phyloP scores from a whole-genome alignment of 2,329 filamentous ascomycete genomes.

The Onygenales sp. region DNA sequence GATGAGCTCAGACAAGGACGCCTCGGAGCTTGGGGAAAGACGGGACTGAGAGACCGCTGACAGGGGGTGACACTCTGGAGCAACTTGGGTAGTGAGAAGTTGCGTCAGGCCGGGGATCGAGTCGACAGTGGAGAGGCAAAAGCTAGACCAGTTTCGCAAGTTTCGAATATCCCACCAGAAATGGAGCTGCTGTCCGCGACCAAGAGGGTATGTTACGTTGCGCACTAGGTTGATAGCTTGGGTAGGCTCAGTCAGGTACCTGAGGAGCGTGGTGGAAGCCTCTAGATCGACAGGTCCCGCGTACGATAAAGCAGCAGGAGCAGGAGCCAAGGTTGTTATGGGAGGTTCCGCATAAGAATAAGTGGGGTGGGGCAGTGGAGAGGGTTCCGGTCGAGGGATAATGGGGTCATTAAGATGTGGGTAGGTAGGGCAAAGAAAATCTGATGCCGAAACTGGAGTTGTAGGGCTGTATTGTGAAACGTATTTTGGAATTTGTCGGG shows the following conservation, averaged over 20 bases:
- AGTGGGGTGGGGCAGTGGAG: conserved; percentile 27
- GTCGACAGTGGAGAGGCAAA: conserved; percentile 63
- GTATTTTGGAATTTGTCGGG: conserved; percentile 61
- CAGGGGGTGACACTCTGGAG: conserved; percentile 28
- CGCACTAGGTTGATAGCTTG: conserved; percentile 75
- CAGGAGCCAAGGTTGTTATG: conserved; percentile 1
- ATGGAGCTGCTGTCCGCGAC: conserved; percentile 62
- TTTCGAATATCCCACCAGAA: conserved; percentile 97
- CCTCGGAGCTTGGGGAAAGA: conserved; percentile 68
- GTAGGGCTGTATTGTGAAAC: conserved; percentile 33
- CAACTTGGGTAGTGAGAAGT: conserved; percentile 61
- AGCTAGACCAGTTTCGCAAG: conserved; percentile 71
- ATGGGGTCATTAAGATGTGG: conserved; percentile 13
- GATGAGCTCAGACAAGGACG: conserved; percentile 65
- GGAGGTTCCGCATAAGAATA: conserved; percentile 14
- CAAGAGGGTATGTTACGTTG: conserved; percentile 59
- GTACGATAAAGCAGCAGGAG: not conserved
- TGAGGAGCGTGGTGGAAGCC: conserved; percentile 57
- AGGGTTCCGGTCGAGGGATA: conserved; percentile 17
- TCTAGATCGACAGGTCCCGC: conserved; percentile 16
- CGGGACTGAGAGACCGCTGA: conserved; percentile 34
- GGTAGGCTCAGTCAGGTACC: conserved; percentile 70
- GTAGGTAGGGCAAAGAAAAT: conserved; percentile 29
- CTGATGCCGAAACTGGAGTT: conserved; percentile 30
- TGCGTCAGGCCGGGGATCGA: conserved; percentile 62